Evolutionary conservation across 345 rosid species (phyloP).

Genomic region (Brassica carinata): DNA sequence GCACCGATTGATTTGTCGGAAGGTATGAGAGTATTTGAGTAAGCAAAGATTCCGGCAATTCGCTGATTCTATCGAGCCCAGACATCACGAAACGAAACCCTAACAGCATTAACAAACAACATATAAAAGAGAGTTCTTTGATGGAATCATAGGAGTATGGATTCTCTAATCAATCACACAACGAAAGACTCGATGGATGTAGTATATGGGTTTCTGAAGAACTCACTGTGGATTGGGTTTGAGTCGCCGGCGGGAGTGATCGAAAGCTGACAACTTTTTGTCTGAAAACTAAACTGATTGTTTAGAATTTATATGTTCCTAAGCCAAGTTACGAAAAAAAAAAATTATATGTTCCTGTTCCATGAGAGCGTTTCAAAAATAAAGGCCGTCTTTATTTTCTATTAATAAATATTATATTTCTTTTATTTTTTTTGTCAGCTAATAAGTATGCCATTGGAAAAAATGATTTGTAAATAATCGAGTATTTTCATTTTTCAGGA

Average conservation of each 20-base stretch:
- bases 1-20: conserved; percentile 10
- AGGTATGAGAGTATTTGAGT: neutral
- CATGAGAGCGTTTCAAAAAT: too few relatives aligned
- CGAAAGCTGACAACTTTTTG: neutral
- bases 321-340: too few relatives aligned
- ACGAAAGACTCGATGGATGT: too few relatives aligned
- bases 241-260: neutral
- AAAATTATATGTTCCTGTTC: too few relatives aligned
- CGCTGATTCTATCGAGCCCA: neutral
- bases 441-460: too few relatives aligned
- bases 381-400: too few relatives aligned
- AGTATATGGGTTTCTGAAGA: neutral
- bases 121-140: neutral
- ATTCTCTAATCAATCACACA: neutral
- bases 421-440: too few relatives aligned
- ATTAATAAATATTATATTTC: too few relatives aligned
- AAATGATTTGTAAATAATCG: too few relatives aligned
- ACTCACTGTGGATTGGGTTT: neutral
- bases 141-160: neutral
- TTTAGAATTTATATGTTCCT: too few relatives aligned
- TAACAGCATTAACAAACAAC: neutral
- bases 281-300: too few relatives aligned
- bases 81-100: neutral
- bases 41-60: conserved; percentile 16
- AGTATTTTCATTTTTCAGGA: too few relatives aligned